A percentile compares a stretch with the other conserved stretches of the same genome.
phyloP scores from a whole-genome alignment of 2,329 filamentous ascomycete genomes.

The Pestalotiopsis sp. region DNA sequence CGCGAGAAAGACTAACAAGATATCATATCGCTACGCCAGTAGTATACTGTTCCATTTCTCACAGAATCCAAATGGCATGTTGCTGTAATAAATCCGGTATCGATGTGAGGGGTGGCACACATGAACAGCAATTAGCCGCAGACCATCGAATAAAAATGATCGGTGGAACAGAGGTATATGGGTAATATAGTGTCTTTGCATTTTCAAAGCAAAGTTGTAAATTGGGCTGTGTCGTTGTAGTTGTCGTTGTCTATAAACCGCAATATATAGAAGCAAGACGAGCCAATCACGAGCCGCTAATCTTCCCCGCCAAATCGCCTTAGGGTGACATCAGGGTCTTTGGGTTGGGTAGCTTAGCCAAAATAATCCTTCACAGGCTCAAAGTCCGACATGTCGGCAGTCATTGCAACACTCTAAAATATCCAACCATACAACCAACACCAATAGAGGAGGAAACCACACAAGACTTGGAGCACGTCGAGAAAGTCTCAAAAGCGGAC shows the following conservation, averaged over 20 bases:
- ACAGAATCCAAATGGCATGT: not conserved
- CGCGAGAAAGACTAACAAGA: not conserved
- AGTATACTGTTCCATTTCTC: not conserved
- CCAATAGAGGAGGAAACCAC: not conserved
- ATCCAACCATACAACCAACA: not conserved
- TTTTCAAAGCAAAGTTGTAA: not conserved
- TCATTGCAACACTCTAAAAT: not conserved
- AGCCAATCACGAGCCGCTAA: constrained; percentile 4
- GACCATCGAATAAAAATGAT: no score
- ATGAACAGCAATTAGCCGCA: not conserved
- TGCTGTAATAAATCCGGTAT: not conserved
- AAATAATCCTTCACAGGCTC: not conserved
- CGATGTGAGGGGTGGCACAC: not conserved
- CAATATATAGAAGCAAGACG: not conserved
- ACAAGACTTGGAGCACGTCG: not conserved
- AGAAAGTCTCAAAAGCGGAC: not conserved
- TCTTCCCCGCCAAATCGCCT: constrained; percentile 1
- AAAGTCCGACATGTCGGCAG: not conserved
- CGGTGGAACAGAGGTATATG: not conserved
- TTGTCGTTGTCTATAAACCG: not conserved
- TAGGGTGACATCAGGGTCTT: constrained; percentile 9
- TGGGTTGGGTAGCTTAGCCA: not conserved
- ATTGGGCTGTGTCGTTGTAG: not conserved
- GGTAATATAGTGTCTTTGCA: not conserved
- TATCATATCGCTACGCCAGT: not conserved